Base-by-base conservation (phyloP, 371 early-diverging fungal species). In the Mucor irregularis region DNA sequence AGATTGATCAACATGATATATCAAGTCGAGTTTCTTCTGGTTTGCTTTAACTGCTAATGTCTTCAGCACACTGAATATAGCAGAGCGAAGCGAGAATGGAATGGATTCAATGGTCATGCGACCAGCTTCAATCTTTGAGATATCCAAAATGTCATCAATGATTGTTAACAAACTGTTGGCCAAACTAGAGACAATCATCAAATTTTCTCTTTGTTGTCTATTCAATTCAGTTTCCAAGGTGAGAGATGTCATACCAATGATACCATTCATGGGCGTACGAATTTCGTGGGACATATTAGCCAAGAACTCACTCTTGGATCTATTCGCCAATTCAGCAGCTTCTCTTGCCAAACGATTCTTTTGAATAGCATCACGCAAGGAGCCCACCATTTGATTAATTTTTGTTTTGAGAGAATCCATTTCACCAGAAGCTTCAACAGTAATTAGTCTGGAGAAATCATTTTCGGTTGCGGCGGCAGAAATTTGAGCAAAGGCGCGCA, bases 81-180 rank as follows among this genome's bases (percentile, higher is more conserved):
- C 78, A 14, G 78, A 71, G 10, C 90, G 82, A 24, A 88, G 69
- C 3, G 87, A 79, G 61, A 88, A 88, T 3, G 85, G 85, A 17
- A 82, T 83, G 5, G 73, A 61, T 59, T 90, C 88, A 19, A 90
- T 80, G 24, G 76, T 86, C 81, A 92, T 79, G 24, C 87, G 82
- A 30, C 89, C 89, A 1, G 91, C 88, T 67, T 92, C 92, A 58
- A 91, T 89, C 78, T 90, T 91, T 40, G 89, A 89, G 49, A 91
- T 84, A 74, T 92, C 91, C 22, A 92, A 73, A 61, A 92, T 85
- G 61, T 91, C 90, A 58, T 91, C 87, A 31, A 92, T 88, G 48
- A 92, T 87, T 2, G 82, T 86, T 49, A 89, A 59, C 51, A 92
- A 66, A 56, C 82, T 84, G 39, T 82, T 81, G 5, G 89, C 88